These are phyloP conservation scores for Elaeis guineensis DNA, from an alignment of 176 grass and related monocot species.

Conservation along the genomic window DNA sequence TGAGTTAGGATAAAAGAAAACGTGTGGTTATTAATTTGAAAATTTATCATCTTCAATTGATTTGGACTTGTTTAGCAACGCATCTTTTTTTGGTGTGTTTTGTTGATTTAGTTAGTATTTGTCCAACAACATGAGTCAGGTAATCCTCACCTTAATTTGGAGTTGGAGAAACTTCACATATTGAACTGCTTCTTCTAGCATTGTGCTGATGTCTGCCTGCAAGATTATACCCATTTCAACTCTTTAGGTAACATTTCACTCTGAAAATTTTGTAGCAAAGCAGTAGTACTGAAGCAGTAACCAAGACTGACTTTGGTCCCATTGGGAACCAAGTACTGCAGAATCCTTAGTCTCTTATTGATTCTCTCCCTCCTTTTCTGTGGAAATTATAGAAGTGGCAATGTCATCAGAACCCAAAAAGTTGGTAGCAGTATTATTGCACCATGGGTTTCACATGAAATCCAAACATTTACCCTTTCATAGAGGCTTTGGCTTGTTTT, in stretches of 20 bases:
- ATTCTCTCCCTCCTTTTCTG: conserved; percentile 99
- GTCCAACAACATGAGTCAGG: not conserved
- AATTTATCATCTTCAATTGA: too few relatives aligned
- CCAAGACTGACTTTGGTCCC: conserved; percentile 70
- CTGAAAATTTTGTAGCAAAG: too few relatives aligned
- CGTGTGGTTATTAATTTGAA: too few relatives aligned
- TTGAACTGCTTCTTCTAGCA: conserved; percentile 92
- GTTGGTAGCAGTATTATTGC: too few relatives aligned
- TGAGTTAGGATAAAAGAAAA: too few relatives aligned
- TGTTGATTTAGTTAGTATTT: too few relatives aligned
- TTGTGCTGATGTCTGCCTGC: conserved; percentile 97
- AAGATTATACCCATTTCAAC: conserved; percentile 15
- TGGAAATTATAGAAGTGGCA: conserved; percentile 20
- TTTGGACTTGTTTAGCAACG: too few relatives aligned
- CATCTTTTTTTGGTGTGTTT: too few relatives aligned
- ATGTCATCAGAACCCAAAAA: not conserved
- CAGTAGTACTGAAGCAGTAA: too few relatives aligned
- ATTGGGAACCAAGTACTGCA: conserved; percentile 89
- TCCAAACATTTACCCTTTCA: conserved; percentile 48
- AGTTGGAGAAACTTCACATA: conserved; percentile 94
- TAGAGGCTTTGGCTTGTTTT: conserved; percentile 70
- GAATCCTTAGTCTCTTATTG: conserved; percentile 72
- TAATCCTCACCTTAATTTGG: conserved; percentile 75
- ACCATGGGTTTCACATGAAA: too few relatives aligned
- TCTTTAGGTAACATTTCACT: too few relatives aligned